Evolutionary conservation across 192 early-diverging fungal genomes (phyloP), one percentile per base, ranked within the genome.

Genomic region (Diversispora eburnea): DNA sequence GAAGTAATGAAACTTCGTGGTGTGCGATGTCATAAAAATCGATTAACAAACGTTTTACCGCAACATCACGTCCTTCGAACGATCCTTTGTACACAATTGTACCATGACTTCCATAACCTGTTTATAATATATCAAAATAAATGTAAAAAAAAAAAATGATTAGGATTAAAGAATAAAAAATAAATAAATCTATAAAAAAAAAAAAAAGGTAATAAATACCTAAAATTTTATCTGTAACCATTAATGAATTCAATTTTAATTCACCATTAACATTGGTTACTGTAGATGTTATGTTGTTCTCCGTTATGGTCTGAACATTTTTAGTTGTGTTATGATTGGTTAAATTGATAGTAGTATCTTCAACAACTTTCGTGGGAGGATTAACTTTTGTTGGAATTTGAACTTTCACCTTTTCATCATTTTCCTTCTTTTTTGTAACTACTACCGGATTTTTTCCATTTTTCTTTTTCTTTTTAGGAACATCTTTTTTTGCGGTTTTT

Each of bases 1-100:
- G 92, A 13, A 99, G 81, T 19, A 98, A 82, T 68, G 88, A 82
- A 10, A 99, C 95, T 78, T 99, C 97, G 74, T 97, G 95, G 70
- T 91, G 86, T 1, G 96, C 97, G 5, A 98, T 90, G 48, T 95
- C 93, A 79, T 99, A 97, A 85, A 98, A 98, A 77, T 98, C 97
- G 45, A 93, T 76, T 65, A 99, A 79, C 41, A 99, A 79, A 17
- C 96, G 86, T 78, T 99, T 99, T 56, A 99, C 90, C 0, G 97
- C 97, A 10, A 98, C 96, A 5, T 89, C 81, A 9, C 95, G 87
- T 20, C 93, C 93, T 78, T 97, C 93, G 79, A 97, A 98, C 8
- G 80, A 84, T n/a, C 96, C 97, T 57, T 91, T 90, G 77, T 93
- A 97, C 48, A 99, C 97, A 8, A 98, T 90, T 0, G 98, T 99